phyloP scores from a whole-genome alignment of 768 basidiomycete species.

The Amanita inopinata region DNA sequence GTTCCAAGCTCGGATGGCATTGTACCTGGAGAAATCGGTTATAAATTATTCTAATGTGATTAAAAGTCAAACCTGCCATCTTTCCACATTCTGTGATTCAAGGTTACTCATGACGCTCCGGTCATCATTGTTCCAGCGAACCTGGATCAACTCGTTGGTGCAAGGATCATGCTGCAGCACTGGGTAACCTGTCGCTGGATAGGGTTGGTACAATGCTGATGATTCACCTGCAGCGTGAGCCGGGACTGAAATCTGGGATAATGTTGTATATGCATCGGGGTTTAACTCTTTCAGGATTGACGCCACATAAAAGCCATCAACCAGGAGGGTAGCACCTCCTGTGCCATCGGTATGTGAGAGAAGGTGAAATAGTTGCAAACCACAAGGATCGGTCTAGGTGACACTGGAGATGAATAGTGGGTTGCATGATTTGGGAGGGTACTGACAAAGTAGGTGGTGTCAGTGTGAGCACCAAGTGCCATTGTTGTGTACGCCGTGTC shows the following conservation, averaged over 20 bases:
- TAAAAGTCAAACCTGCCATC: conserved; percentile 41
- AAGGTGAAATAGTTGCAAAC: conserved; percentile 93
- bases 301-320: conserved; percentile 92
- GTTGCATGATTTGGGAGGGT: background rate
- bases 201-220: conserved; percentile 43
- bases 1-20: conserved; percentile 76
- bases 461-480: conserved; percentile 75
- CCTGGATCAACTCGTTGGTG: conserved; percentile 57
- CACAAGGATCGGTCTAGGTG: conserved; percentile 82
- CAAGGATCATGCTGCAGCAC: conserved; percentile 56
- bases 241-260: conserved; percentile 61
- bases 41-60: background rate
- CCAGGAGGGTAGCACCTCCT: conserved; percentile 86
- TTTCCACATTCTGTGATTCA: conserved; percentile 51
- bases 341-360: conserved; percentile 72
- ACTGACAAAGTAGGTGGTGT: conserved; percentile 59
- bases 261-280: conserved; percentile 58
- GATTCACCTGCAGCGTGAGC: conserved; percentile 86
- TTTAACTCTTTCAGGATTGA: conserved; percentile 64
- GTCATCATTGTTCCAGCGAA: conserved; percentile 95
- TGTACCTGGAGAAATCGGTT: conserved; percentile 42
- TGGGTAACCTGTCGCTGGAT: conserved; percentile 53
- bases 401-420: background rate
- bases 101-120: conserved; percentile 69
- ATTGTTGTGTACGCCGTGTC: conserved; percentile 93